Percentiles rank a stretch among this genome's conserved stretches.
Evolutionary conservation across 1,284 basidiomycete genomes (phyloP).

Genomic region (Athelia sp.): DNA sequence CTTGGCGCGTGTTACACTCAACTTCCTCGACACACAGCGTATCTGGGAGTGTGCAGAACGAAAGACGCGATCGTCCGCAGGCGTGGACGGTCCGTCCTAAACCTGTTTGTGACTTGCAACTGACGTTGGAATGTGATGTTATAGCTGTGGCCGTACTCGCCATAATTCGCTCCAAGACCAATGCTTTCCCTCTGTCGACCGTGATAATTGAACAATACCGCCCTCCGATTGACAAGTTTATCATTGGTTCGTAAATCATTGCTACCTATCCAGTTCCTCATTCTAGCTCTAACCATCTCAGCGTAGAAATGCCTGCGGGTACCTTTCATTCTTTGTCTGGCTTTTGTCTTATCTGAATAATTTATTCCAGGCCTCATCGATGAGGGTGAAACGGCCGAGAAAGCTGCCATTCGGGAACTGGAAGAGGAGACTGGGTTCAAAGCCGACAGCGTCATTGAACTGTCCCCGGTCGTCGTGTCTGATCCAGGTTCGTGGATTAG

Average conservation of each 20-base stretch:
- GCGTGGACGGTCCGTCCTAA: conserved; percentile 65
- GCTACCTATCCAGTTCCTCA: background rate
- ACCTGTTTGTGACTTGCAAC: conserved; percentile 1
- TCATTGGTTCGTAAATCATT: conserved; percentile 57
- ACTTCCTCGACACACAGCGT: conserved; percentile 42
- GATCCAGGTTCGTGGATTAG: conserved; percentile 60
- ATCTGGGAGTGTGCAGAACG: conserved; percentile 85
- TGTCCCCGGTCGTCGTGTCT: conserved; percentile 65
- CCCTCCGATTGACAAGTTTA: conserved; percentile 69
- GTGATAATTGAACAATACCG: conserved; percentile 88
- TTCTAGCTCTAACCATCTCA: conserved; percentile 3
- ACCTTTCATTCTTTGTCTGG: conserved; percentile 3
- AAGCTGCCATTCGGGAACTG: conserved; percentile 80
- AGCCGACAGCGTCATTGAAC: conserved; percentile 56
- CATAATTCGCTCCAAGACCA: conserved; percentile 67
- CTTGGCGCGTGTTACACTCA: background rate
- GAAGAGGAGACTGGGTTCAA: conserved; percentile 89
- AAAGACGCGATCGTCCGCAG: conserved; percentile 66
- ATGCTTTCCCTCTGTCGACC: conserved; percentile 65
- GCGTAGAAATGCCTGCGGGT: conserved; percentile 80
- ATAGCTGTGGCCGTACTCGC: conserved; percentile 81
- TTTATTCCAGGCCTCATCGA: conserved; percentile 67
- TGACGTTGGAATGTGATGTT: conserved; percentile 1
- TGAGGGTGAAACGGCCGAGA: conserved; percentile 69
- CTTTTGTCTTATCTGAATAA: conserved; percentile 1